These are phyloP conservation scores for Plasmodium gallinaceum DNA, from an alignment of 169 alveolate species.

Conservation along the genomic window DNA sequence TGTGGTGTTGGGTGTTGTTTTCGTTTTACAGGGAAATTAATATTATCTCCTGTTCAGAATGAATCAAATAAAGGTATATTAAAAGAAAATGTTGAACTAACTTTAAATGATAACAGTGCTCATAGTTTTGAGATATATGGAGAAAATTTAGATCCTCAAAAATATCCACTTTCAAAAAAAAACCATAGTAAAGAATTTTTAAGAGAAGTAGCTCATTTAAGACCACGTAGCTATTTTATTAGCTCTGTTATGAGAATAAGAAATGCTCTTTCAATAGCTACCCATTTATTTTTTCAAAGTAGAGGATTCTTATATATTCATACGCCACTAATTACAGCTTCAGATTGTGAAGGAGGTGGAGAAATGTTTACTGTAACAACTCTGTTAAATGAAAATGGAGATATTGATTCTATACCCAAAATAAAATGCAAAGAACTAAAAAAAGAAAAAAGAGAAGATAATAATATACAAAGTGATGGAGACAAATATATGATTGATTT, in stretches of 20 bases:
- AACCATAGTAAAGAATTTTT: slow-evolving; percentile 94
- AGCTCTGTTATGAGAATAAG: slow-evolving; percentile 96
- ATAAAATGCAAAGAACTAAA: slow-evolving; percentile 21
- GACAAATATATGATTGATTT: slow-evolving; percentile 81
- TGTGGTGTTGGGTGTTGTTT: slow-evolving; percentile 91
- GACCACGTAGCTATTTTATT: slow-evolving; percentile 97
- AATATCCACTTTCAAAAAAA: slow-evolving; percentile 96
- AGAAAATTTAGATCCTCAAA: slow-evolving; percentile 92
- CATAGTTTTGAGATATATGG: slow-evolving; percentile 84
- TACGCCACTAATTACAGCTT: slow-evolving; percentile 98
- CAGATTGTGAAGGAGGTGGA: slow-evolving; percentile 99
- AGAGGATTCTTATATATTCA: slow-evolving; percentile 96
- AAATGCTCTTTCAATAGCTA: slow-evolving; percentile 95
- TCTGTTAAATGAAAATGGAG: slow-evolving; percentile 86
- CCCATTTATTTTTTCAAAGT: slow-evolving; percentile 95
- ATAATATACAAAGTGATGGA: slow-evolving; percentile 18
- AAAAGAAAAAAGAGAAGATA: slow-evolving; percentile 33
- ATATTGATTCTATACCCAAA: slow-evolving; percentile 73
- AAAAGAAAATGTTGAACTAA: slow-evolving; percentile 75
- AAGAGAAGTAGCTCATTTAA: slow-evolving; percentile 97
- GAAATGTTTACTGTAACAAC: slow-evolving; percentile 99
- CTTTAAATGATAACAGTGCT: slow-evolving; percentile 77
- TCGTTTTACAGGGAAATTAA: slow-evolving; percentile 91
- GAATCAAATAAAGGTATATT: slow-evolving; percentile 80
- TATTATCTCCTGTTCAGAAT: slow-evolving; percentile 94